These are phyloP conservation scores for Coniella lustricola DNA, from an alignment of 2,329 filamentous ascomycete species.

Conservation along the genomic window DNA sequence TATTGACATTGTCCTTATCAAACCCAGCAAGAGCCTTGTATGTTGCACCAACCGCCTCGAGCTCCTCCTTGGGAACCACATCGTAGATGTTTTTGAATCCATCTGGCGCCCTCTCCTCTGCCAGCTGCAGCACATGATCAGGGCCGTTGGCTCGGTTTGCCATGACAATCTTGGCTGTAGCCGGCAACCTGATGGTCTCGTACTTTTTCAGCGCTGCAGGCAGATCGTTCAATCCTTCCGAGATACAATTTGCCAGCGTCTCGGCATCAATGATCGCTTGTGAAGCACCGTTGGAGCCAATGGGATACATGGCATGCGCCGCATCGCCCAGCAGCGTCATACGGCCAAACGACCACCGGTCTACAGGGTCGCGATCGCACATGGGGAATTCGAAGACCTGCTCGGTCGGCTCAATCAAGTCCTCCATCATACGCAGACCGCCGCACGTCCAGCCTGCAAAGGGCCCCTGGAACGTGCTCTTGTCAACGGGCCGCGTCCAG, in stretches of 20 bases:
- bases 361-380: constrained; percentile 33
- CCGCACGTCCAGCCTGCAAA: constrained; percentile 36
- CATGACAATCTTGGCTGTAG: constrained; percentile 38
- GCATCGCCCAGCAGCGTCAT: constrained; percentile 34
- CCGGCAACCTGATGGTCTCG: constrained; percentile 31
- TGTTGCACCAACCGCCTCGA: constrained; percentile 29
- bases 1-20: constrained; percentile 37
- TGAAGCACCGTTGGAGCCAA: constrained; percentile 35
- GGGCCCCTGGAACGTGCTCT: constrained; percentile 30
- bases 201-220: constrained; percentile 29
- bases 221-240: constrained; percentile 21
- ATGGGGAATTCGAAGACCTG: constrained; percentile 39
- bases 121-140: constrained; percentile 38
- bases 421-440: constrained; percentile 32
- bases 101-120: constrained; percentile 35
- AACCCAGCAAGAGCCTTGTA: constrained; percentile 37
- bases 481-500: constrained; percentile 35
- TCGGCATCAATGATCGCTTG: constrained; percentile 39
- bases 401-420: constrained; percentile 32
- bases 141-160: constrained; percentile 39
- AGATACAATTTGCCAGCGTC: constrained; percentile 28
- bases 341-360: constrained; percentile 30
- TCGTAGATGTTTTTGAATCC: constrained; percentile 34
- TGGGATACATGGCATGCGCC: constrained; percentile 34
- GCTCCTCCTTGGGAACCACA: constrained; percentile 31